These are phyloP conservation scores for Sicyos edulis DNA, from an alignment of 306 rosid species.

Conservation along the genomic window DNA sequence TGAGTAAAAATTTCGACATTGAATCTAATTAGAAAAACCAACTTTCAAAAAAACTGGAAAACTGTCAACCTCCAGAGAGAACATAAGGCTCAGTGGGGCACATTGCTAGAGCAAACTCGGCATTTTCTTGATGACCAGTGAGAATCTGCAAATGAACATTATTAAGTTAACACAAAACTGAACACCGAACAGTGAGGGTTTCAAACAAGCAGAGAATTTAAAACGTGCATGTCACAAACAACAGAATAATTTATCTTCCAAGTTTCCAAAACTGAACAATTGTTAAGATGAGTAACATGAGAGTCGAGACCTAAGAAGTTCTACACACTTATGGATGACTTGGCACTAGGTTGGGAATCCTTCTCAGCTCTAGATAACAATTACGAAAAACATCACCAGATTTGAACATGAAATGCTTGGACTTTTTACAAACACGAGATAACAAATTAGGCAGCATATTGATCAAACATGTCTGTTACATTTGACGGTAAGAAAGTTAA, in stretches of 20 bases:
- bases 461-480: not conserved
- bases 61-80: conserved; percentile 78
- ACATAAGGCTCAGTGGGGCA: conserved; percentile 98
- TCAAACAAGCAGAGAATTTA: not conserved
- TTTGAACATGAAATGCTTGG: not conserved
- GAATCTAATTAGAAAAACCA: not conserved
- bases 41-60: not conserved
- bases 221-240: not conserved
- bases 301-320: not conserved
- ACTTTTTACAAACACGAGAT: not conserved
- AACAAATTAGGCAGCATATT: not conserved
- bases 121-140: conserved; percentile 99
- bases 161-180: not conserved
- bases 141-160: conserved; percentile 48
- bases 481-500: not conserved
- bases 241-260: not conserved
- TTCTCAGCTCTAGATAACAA: not conserved
- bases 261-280: not conserved
- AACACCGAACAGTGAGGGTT: not conserved
- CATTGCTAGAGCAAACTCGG: conserved; percentile 99
- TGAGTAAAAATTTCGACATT: conserved; percentile 4
- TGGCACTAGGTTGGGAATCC: not conserved
- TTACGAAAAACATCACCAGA: not conserved
- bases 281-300: not conserved
- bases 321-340: not conserved